Base-by-base conservation (phyloP, 1,139 yeast genomes). In the Sugiyamaella grinbergsii region DNA sequence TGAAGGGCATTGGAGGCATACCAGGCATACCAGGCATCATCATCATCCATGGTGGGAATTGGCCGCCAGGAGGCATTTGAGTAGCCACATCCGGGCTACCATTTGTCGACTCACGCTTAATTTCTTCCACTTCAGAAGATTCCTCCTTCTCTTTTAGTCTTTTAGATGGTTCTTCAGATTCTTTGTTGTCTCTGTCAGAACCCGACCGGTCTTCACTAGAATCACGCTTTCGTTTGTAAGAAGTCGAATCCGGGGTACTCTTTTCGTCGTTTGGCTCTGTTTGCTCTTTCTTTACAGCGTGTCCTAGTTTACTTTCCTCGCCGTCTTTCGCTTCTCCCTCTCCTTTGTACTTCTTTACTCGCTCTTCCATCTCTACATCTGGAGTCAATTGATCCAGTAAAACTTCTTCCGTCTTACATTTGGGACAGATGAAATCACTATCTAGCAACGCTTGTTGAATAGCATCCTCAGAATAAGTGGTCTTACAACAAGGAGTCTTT, bases 341-440 rank as follows among this genome's bases (percentile, higher is more conserved):
- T 13, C 52, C 74, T 8, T 81, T 61, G 58, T 80, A 86, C 32
- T 75, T 74, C 36, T 75, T 68, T 28, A 89, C 75, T 51, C 78
- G 75, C 42, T 71, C 68, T 55, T 80, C 81, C 66, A 82, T 73
- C 20, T 78, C 85, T 44, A 75, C 73, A 64, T 88, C 89, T 1
- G 78, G 75, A 5, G 75, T 73, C 53, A 91, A 73, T 10, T 83
- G 77, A 68, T 93, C 98, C 47, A 93, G 74, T 57, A 82, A 81
- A 1, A 88, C 76, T 56, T 89, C 96, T 26, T 80, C 82, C 15
- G 77, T 77, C 6, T 78, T 80, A 71, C 98, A 93, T 56, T 82
- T 83, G 7, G 98, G 98, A 70, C 98, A 93, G 43, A 81, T 82
- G 71, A 93, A 93, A 64, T 93, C 98, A 52, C 82, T 80, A 38